These are phyloP conservation scores for Leptographium wingfieldii DNA, from an alignment of 2,329 filamentous ascomycete species.

Conservation along the genomic window DNA sequence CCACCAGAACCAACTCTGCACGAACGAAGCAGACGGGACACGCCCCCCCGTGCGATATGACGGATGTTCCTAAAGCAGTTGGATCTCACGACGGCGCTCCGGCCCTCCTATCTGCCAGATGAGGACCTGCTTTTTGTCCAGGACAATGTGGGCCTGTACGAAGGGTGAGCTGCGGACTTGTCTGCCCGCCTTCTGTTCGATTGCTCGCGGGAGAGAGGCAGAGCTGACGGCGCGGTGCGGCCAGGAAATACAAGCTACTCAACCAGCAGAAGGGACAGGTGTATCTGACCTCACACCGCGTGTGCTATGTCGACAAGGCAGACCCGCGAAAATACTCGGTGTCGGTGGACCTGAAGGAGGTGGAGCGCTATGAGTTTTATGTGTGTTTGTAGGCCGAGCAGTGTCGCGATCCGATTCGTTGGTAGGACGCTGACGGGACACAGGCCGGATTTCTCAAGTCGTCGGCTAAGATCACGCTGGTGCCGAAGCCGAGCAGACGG, in stretches of 20 bases:
- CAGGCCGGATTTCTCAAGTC: constrained; percentile 89
- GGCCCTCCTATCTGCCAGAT: constrained; percentile 83
- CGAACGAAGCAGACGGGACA: constrained; percentile 11
- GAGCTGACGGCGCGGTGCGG: not conserved
- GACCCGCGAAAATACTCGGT: constrained; percentile 77
- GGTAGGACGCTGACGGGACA: constrained; percentile 12
- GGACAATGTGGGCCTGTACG: constrained; percentile 92
- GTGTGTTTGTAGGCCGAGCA: constrained; percentile 28
- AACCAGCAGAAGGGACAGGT: constrained; percentile 92
- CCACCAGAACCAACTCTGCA: not conserved
- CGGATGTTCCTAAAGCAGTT: constrained; percentile 96
- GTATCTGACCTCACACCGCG: constrained; percentile 88
- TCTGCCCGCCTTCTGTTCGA: not conserved
- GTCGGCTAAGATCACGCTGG: constrained; percentile 81
- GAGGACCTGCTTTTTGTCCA: constrained; percentile 94
- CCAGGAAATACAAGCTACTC: constrained; percentile 85
- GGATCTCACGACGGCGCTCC: constrained; percentile 90
- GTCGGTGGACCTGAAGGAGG: constrained; percentile 76
- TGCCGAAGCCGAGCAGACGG: constrained; percentile 66
- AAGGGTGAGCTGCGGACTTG: constrained; percentile 55
- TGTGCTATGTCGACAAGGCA: constrained; percentile 85
- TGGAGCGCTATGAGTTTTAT: constrained; percentile 85
- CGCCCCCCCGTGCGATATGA: constrained; percentile 32
- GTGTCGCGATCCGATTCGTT: not conserved
- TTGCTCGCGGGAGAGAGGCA: not conserved